A percentile compares a stretch with the other conserved stretches of the same genome.
These are phyloP conservation scores for Effrenium voratum DNA, from an alignment of 73 alveolate genomes.

Conservation along the genomic window DNA sequence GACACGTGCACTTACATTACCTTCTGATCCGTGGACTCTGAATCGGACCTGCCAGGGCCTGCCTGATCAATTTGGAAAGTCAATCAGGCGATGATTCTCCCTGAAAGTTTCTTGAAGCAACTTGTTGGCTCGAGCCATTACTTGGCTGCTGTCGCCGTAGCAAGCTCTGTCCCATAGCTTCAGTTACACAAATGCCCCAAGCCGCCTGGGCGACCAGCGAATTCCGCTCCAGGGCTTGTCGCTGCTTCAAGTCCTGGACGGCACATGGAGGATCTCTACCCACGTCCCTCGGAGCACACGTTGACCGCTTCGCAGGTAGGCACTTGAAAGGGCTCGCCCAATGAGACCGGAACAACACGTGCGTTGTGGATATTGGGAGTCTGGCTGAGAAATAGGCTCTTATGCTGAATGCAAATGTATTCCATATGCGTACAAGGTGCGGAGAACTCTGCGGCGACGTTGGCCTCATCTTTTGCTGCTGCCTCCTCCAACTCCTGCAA, in stretches of 20 bases:
- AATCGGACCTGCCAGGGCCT: background rate
- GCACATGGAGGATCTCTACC: background rate
- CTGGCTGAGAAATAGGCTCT: background rate
- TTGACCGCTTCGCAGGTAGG: background rate
- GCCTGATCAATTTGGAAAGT: background rate
- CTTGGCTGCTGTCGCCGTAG: background rate
- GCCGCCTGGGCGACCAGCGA: constrained; percentile 7
- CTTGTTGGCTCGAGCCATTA: background rate
- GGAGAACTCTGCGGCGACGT: constrained; percentile 38
- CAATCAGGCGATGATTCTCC: background rate
- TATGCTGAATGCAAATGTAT: background rate
- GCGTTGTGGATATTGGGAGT: background rate
- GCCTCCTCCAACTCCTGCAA: constrained; percentile 15
- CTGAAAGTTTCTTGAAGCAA: background rate
- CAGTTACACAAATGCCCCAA: background rate
- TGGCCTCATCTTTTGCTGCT: constrained; percentile 15
- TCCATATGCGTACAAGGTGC: background rate
- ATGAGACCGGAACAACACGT: background rate
- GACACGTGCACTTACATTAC: background rate
- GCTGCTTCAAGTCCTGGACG: constrained; percentile 31
- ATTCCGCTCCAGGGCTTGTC: constrained; percentile 20
- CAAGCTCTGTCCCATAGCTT: too few species aligned
- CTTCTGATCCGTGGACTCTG: background rate
- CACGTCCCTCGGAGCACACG: background rate
- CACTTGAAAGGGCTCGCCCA: background rate